Evolutionary conservation across 805 yeast species (phyloP).

Genomic region (Kazachstania kunashirensis): DNA sequence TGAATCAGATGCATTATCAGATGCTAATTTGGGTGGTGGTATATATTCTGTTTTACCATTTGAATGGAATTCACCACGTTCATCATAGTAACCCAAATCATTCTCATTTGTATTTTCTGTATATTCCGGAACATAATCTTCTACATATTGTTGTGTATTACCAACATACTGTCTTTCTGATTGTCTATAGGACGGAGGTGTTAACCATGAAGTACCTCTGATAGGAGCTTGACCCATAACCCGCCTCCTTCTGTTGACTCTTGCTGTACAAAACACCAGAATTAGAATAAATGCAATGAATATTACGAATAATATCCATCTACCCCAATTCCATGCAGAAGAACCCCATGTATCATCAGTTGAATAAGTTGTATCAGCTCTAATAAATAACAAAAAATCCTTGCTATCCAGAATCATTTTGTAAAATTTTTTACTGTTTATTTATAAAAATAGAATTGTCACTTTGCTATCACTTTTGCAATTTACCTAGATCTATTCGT

Average conservation of each 20-base stretch:
- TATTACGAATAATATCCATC: constrained; percentile 61
- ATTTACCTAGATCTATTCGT: too few species aligned
- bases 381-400: neutral
- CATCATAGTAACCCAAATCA: constrained; percentile 74
- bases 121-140: constrained; percentile 58
- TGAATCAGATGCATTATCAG: constrained; percentile 38
- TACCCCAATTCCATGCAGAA: constrained; percentile 32
- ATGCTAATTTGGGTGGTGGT: constrained; percentile 22
- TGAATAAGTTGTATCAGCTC: neutral
- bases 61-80: constrained; percentile 42
- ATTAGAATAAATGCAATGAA: constrained; percentile 41
- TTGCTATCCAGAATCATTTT: constrained; percentile 2
- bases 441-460: too few species aligned
- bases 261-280: constrained; percentile 41
- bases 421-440: too few species aligned
- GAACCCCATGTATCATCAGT: constrained; percentile 10
- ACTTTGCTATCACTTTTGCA: too few species aligned
- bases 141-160: constrained; percentile 19
- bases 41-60: constrained; percentile 27
- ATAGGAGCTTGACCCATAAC: constrained; percentile 44
- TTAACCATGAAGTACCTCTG: constrained; percentile 74
- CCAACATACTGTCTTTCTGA: constrained; percentile 48
- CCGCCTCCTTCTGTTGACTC: constrained; percentile 45
- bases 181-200: constrained; percentile 70
- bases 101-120: constrained; percentile 55